Evolutionary conservation across 148 eudicot species (phyloP), one percentile per base, ranked within the genome.

Genomic region (Rhododendron simsii): DNA sequence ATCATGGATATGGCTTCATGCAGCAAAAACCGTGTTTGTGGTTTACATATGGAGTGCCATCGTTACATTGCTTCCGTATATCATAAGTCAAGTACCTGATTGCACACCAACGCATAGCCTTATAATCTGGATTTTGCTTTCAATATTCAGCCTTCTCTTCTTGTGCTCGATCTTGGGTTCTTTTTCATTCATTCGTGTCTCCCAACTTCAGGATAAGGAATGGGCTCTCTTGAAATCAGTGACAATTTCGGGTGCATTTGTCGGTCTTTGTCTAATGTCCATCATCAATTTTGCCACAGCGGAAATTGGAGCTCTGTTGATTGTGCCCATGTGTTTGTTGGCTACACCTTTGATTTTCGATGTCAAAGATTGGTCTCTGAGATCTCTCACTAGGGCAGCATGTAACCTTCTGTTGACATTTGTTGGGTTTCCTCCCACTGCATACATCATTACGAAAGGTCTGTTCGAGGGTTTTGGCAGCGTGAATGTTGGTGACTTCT

Each of bases 221-320:
- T 97, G 99, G 99, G 90, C 92, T 11, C 87, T 92, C 73, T 86
- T 97, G 84, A 97, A 97, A 86, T 93, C 99, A 0, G 92, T 95
- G 84, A 93, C 90, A 81, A 90, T 97, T 44, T 91, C 98, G 71
- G 93, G 93, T 87, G 92, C 93, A 59, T 94, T 93, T 79, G 92
- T 90, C 5, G 95, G 99, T 37, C 90, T 97, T 71, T 93, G 95
- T 85, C 90, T 97, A 80, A 97, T 97, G 99, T 97, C 99, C 0
- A 92, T 97, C 7, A 93, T 97, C 81, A 97, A 97, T 87, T 97
- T 93, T 87, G 98, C 98, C 51, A 92, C 99, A 11, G 98, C 99
- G 13, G 98, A 97, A 91, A 89, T 97, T 10, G 99, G 99, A 65
- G 96, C 99, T 30, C 84, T 97, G 78, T 18, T 97, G 83, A 61